These are phyloP conservation scores for Leishmania tropica DNA, from an alignment of 208 protist species.

Conservation along the genomic window DNA sequence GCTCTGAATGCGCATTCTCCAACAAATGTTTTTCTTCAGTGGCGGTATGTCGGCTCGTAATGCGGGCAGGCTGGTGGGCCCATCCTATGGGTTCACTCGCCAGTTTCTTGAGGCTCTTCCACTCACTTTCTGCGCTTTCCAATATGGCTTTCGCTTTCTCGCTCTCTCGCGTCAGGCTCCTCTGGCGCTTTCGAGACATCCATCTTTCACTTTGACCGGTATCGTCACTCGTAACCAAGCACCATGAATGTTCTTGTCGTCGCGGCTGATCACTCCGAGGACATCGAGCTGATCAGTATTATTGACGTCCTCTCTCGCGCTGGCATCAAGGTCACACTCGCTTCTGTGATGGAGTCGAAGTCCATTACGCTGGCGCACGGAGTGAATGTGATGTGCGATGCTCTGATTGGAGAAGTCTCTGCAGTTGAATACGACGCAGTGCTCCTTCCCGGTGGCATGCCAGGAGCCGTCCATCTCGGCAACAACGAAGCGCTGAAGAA, in stretches of 20 bases:
- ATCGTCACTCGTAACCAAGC: neutral
- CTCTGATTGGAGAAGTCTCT: conserved; percentile 63
- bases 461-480: conserved; percentile 71
- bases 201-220: neutral
- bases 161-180: neutral
- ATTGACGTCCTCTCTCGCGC: conserved; percentile 82
- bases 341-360: conserved; percentile 70
- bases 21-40: neutral
- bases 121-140: conserved; percentile 10
- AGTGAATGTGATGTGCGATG: conserved; percentile 61
- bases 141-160: conserved; percentile 15
- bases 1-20: neutral
- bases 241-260: conserved; percentile 80
- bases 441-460: conserved; percentile 81
- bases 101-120: conserved; percentile 16
- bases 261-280: conserved; percentile 81
- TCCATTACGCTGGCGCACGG: conserved; percentile 67
- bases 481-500: conserved; percentile 65
- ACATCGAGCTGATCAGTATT: conserved; percentile 88
- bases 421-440: conserved; percentile 72
- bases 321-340: conserved; percentile 73
- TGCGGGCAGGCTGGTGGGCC: neutral
- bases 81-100: neutral
- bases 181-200: neutral
- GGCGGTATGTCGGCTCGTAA: neutral